phyloP scores from a whole-genome alignment of 192 early-diverging fungal genomes.

The Backusella psychrophila region DNA sequence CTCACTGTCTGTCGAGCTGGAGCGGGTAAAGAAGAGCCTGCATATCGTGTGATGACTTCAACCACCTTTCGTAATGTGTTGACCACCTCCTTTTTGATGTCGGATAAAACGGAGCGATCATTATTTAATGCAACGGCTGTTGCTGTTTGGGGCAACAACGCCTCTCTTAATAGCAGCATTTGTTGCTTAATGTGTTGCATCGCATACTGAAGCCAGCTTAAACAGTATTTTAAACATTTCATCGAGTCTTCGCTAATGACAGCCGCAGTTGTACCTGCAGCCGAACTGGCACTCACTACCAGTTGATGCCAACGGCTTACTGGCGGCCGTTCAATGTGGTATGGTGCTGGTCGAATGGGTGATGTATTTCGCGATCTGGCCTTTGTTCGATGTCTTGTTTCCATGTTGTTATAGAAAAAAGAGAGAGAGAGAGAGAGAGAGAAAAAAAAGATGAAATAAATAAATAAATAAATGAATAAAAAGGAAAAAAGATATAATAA shows the following conservation, averaged over 20 bases:
- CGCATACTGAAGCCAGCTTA: conserved; percentile 86
- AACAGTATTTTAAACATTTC: conserved; percentile 84
- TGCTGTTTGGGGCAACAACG: conserved; percentile 26
- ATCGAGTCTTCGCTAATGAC: conserved; percentile 88
- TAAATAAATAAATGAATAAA: conserved; percentile 4
- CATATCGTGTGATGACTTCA: conserved; percentile 82
- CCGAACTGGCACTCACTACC: conserved; percentile 56
- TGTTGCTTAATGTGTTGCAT: conserved; percentile 71
- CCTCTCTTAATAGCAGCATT: conserved; percentile 56
- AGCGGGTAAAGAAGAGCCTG: conserved; percentile 79
- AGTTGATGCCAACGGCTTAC: conserved; percentile 55
- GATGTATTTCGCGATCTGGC: conserved; percentile 17
- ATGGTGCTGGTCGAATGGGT: conserved; percentile 14
- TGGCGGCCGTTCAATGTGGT: conserved; percentile 18
- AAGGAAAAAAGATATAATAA: conserved; percentile 4
- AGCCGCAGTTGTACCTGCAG: conserved; percentile 66
- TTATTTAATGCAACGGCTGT: not conserved
- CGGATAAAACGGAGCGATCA: conserved; percentile 26
- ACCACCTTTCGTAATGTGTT: conserved; percentile 86
- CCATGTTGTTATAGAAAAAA: not conserved
- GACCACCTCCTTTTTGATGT: conserved; percentile 73
- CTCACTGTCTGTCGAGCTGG: conserved; percentile 76
- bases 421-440: not conserved
- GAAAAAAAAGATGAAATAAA: not conserved
- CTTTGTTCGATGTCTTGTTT: not conserved